phyloP scores from a whole-genome alignment of 192 early-diverging fungal genomes.

The Backusella luteola region DNA sequence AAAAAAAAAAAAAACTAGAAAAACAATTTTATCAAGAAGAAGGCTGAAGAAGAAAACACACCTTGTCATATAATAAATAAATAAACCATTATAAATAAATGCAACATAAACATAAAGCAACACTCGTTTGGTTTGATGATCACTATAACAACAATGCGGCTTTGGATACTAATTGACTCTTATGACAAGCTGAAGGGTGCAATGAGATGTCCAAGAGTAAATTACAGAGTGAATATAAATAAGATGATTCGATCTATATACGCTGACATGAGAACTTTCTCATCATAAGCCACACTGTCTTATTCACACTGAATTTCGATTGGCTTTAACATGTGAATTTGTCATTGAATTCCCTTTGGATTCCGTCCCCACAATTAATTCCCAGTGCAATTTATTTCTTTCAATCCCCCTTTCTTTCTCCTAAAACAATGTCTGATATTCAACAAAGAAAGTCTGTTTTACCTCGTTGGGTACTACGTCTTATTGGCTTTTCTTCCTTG shows the following conservation, averaged over 20 bases:
- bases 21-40: neutral
- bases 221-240: too few relatives aligned
- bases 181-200: too few relatives aligned
- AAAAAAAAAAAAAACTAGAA: neutral
- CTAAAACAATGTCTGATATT: neutral
- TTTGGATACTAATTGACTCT: too few relatives aligned
- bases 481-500: slow-evolving; percentile 30
- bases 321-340: slow-evolving; percentile 1
- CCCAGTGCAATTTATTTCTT: neutral
- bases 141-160: too few relatives aligned
- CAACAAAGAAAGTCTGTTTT: neutral
- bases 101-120: neutral
- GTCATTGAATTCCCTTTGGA: neutral
- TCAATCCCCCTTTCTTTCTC: neutral
- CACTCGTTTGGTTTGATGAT: too few relatives aligned
- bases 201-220: neutral
- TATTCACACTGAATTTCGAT: neutral
- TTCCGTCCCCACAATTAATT: neutral
- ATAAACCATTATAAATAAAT: neutral
- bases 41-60: neutral
- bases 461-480: slow-evolving; percentile 22
- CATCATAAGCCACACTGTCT: neutral
- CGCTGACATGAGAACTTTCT: slow-evolving; percentile 6
- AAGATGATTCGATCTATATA: neutral
- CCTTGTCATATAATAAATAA: neutral